Base-by-base conservation (phyloP, 306 rosid species). In the Cicer judaicum region DNA sequence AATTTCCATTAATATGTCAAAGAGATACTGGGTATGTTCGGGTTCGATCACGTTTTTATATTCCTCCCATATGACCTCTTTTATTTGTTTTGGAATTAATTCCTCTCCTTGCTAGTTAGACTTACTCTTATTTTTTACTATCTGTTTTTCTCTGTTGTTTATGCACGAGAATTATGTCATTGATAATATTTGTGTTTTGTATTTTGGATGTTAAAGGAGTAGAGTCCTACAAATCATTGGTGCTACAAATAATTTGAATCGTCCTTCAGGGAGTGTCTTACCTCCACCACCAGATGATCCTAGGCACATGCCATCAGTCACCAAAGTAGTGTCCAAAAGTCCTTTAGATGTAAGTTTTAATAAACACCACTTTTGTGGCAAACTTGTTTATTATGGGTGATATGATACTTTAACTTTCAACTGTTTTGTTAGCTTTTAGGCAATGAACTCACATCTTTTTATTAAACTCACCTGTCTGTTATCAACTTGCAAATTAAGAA, bases 181-280 rank as follows among this genome's bases (percentile, higher is more conserved):
- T 78, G 62, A 66, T 62, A 61, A 36, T 79, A 70, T 18, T 49
- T 72, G 82, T 77, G 15, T 81, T 19, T 61, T 64, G 64, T 74
- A 13, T 66, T 76, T 64, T 76, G 70, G 70, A 47, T 80, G 70
- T 42, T 77, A 72, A 80, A 86, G 89, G 87, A 86, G 89, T 83
- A 83, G 89, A 78, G 77, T 85, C 63, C 84, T 59, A 29, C 85
- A 81, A 66, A 72, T 84, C 69, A 86, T 86, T 71, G 89, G 89
- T 40, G 85, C 85, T 70, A 83, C 85, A 77, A 86, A 83, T 78
- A 86, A 86, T 83, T 77, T 86, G 72, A 73, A 86, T 74, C 81
- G 85, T 55, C 87, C 81, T 47, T 77, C 85, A 6, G 89, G 89
- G 59, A 77, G 41, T 70, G 81, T 70, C 72, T 83, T 86, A 54